phyloP scores from a whole-genome alignment of 192 early-diverging fungal genomes.

The Mortierella claussenii region DNA sequence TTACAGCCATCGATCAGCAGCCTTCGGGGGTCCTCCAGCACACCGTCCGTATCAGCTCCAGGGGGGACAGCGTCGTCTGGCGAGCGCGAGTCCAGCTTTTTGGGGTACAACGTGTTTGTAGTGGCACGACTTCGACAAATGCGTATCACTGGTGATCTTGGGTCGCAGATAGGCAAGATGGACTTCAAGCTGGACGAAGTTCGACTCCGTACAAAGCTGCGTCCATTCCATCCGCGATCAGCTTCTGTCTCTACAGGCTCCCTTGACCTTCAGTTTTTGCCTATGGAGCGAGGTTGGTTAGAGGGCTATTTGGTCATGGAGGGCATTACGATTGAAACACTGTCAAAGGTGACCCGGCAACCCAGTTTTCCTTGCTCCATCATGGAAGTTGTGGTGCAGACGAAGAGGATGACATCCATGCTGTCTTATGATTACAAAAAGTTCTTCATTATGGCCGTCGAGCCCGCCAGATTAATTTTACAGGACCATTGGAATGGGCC shows the following conservation, averaged over 20 bases:
- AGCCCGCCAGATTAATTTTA: slow-evolving; percentile 60
- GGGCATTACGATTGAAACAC: slow-evolving; percentile 36
- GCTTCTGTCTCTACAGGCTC: slow-evolving; percentile 51
- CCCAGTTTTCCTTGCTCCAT: slow-evolving; percentile 49
- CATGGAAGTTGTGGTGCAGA: slow-evolving; percentile 54
- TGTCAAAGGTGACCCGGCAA: slow-evolving; percentile 26
- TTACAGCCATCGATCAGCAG: slow-evolving; percentile 3
- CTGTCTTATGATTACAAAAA: slow-evolving; percentile 83
- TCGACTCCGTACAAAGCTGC: slow-evolving; percentile 48
- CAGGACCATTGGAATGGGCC: slow-evolving; percentile 61
- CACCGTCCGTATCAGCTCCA: too few species aligned
- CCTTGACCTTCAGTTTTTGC: slow-evolving; percentile 57
- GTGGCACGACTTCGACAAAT: slow-evolving; percentile 57
- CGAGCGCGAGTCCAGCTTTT: slow-evolving; percentile 54
- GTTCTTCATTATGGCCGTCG: slow-evolving; percentile 69
- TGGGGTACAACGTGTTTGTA: slow-evolving; percentile 58
- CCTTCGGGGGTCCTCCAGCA: neutral
- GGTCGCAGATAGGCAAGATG: slow-evolving; percentile 71
- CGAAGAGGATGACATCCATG: slow-evolving; percentile 63
- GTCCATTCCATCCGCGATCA: slow-evolving; percentile 53
- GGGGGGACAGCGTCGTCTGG: neutral
- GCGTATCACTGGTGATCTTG: slow-evolving; percentile 66
- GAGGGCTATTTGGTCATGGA: slow-evolving; percentile 69
- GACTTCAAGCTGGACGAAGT: slow-evolving; percentile 62
- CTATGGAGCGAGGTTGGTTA: slow-evolving; percentile 49